Evolutionary conservation across 2,329 filamentous ascomycete species (phyloP), one percentile per base, ranked within the genome.

Genomic region (Parascedosporium putredinis): DNA sequence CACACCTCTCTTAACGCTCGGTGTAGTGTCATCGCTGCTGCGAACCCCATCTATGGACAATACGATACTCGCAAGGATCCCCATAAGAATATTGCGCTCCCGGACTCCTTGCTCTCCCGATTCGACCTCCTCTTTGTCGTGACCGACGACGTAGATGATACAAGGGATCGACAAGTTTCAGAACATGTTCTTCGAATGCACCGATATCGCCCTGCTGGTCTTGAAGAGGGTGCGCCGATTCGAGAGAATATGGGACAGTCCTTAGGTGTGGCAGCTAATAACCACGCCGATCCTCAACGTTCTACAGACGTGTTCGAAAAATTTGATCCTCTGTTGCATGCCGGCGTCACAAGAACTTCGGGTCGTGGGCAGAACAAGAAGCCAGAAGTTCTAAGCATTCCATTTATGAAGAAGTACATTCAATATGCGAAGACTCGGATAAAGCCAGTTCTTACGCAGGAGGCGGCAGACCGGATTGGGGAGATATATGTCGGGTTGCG

Each of bases 321-420:
- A 66, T 97, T 86, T 68, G 93, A 97, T 60, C 79, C 86, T 25
- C 95, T 97, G 88, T 78, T 98, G 38, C 93, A 98, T 62, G 86
- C 89, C 8, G 93, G 93, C 53, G 88, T 96, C 44, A 88, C 83
- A 5, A 68, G 88, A 14, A 88, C 83, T 3, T 75, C 83, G 10
- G 85, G 86, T 8, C 79, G 88, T 34, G 86, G 87, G 9, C 71
- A 83, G 23, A 81, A 80, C 57, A 86, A 86, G 65, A 84, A 85
- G 55, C 80, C 86, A 4, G 89, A 96, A 64, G 87, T 98, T 12
- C 73, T 98, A 49, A 95, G 87, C 68, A 96, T 98, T 53, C 87
- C 90, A 0, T 98, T 98, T 68, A 89, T 98, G 74, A 98, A 98
- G 72, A 98, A 98, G 69, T 98, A 96, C 66, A 94, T 98, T 43